phyloP scores from a whole-genome alignment of 2,329 filamentous ascomycete genomes.

The Clonostachys byssicola region DNA sequence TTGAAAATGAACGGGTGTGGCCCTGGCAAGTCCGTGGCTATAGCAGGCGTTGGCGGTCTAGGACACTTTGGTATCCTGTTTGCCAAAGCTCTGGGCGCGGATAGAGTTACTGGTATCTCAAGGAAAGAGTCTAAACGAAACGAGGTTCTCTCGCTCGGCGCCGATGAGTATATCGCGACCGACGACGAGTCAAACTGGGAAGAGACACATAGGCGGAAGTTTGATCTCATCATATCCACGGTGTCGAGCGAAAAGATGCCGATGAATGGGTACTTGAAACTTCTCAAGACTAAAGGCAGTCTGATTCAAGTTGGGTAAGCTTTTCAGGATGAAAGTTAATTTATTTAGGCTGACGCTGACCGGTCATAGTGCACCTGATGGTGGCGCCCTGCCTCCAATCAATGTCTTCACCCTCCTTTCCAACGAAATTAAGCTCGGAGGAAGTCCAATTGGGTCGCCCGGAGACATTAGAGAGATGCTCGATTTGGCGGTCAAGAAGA shows the following conservation, averaged over 20 bases:
- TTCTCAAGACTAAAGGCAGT: neutral
- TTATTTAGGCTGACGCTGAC: too few relatives aligned
- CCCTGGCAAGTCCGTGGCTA: slow-evolving; percentile 61
- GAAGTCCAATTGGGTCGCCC: slow-evolving; percentile 4
- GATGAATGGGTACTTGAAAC: slow-evolving; percentile 45
- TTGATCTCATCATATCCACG: slow-evolving; percentile 58
- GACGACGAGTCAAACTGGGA: slow-evolving; percentile 48
- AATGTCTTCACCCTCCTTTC: slow-evolving; percentile 1
- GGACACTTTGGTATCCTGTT: slow-evolving; percentile 67
- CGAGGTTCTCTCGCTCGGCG: slow-evolving; percentile 53
- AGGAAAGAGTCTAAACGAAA: slow-evolving; percentile 45
- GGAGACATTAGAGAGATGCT: slow-evolving; percentile 52
- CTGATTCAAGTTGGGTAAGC: slow-evolving; percentile 15
- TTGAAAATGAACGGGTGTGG: slow-evolving; percentile 59
- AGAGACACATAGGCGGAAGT: slow-evolving; percentile 39
- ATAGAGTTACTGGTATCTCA: slow-evolving; percentile 57
- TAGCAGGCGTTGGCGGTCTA: slow-evolving; percentile 64
- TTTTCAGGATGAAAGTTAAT: slow-evolving; percentile 37
- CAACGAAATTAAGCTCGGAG: neutral
- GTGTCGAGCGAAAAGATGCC: slow-evolving; percentile 52
- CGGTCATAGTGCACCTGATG: neutral
- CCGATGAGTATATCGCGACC: slow-evolving; percentile 40
- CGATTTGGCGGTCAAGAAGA: slow-evolving; percentile 45
- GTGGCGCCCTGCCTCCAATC: slow-evolving; percentile 2
- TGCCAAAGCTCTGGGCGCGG: slow-evolving; percentile 61